Evolutionary conservation across 176 grass and related monocot species (phyloP), one percentile per base, ranked within the genome.

Genomic region (Aegilops sharonensis): DNA sequence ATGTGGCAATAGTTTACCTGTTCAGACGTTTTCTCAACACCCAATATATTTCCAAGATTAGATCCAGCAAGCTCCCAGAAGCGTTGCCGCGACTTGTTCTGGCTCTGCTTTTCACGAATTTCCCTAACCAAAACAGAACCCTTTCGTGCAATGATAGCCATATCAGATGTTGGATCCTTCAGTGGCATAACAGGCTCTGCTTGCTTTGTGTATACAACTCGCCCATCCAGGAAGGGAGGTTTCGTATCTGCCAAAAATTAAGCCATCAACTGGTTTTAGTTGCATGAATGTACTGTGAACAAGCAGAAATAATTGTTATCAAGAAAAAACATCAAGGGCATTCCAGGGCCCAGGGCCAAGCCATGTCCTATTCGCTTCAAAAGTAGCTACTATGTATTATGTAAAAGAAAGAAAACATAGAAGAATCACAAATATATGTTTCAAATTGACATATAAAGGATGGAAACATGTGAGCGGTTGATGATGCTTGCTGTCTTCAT

Each of bases 41-140:
- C 97, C 91, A 98, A 92, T 81, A 98, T 98, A 75, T 96, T 93
- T 54, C 97, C 97, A 86, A 98, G 93, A 82, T 92, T 98, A 85
- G 97, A 98, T 90, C 97, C 97, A 14, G 97, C 94, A 39, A 98
- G 92, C 92, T 98, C 97, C 97, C 97, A 98, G 79, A 98, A 98
- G 13, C 94, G 92, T 78, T 96, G 97, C 12, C 97, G 90, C 56
- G 94, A 98, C 57, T 98, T 98, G 80, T 98, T 98, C 90, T 89
- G 92, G 84, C 94, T 98, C 78, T 98, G 97, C 74, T 98, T 98
- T 88, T 95, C 97, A 85, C 93, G 97, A 78, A 98, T 92, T 79
- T 98, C 97, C 67, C 94, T 95, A 80, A 98, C 97, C 42, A 98
- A 86, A 78, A 15, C 67, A 86, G 94, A 98, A 85, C 97, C 97